These are phyloP conservation scores for Saccharomyces hybrid DNA, from an alignment of 1,139 yeast genomes.

Conservation along the genomic window DNA sequence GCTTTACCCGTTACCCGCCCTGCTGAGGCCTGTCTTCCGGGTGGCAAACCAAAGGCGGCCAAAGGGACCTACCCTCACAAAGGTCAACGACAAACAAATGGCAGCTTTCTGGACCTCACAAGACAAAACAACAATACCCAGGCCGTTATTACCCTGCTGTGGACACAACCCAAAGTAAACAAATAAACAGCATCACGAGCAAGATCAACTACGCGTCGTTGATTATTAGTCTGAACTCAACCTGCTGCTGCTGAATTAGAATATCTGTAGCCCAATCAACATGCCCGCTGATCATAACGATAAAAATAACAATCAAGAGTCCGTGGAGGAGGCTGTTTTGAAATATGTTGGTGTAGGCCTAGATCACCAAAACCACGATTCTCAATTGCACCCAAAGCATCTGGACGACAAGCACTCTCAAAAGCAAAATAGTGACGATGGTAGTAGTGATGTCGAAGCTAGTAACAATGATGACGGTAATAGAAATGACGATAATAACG, in stretches of 20 bases:
- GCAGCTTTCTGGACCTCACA: neutral
- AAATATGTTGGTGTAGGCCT: conserved; percentile 45
- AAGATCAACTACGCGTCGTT: neutral
- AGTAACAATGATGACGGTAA: conserved; percentile 16
- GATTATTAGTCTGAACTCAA: neutral
- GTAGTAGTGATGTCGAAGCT: neutral
- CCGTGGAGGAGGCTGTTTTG: conserved; percentile 60
- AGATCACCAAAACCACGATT: neutral
- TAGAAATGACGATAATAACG: conserved; percentile 10
- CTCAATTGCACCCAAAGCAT: neutral
- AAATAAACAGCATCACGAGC: neutral
- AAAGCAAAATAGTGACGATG: conserved; percentile 2
- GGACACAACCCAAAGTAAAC: neutral
- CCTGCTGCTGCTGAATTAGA: conserved; percentile 4
- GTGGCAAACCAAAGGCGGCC: neutral
- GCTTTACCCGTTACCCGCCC: too few relatives aligned
- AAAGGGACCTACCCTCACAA: conserved; percentile 1
- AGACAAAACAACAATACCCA: neutral
- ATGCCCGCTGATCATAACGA: conserved; percentile 9
- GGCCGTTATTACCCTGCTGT: conserved; percentile 1
- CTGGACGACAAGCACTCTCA: neutral
- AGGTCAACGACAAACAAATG: conserved; percentile 1
- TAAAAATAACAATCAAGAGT: conserved; percentile 18
- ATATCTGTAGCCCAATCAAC: conserved; percentile 4
- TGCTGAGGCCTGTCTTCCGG: neutral